Base-by-base conservation (phyloP, 345 rosid genomes). In the Linum tenue region DNA sequence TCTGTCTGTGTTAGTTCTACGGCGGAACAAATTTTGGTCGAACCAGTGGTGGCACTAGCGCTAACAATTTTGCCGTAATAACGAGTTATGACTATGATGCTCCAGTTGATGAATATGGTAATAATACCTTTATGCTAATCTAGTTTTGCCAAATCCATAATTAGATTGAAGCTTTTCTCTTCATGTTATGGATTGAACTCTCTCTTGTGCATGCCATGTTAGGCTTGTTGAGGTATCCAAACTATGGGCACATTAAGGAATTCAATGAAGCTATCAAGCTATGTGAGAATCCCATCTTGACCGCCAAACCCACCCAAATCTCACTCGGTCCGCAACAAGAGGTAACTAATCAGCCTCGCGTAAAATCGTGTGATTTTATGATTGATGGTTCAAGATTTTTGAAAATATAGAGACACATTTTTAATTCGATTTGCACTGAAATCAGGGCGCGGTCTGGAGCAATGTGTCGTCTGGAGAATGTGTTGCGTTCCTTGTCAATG, bases 91-190 rank as follows among this genome's bases (percentile, higher is more conserved):
- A 94, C 75, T 90, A 94, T 55, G 98, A 92, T 71, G 99, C 99
- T 67, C 99, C 99, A 0, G 85, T 94, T 55, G 99, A 94, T 82
- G 99, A 94, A 74, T 94, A 94, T 68, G 99, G 99, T 48, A 48
- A 1, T 48, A 2, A 12, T 48, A 3, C 53, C 14, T 6, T 48
- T 15, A 9, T 48, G 2, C 15, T 48, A 3, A 9, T 9, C 10
- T 43, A 43, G 50, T 43, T 5, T 43, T 43, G 50, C 9, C 6
- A 7, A 43, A 43, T 5, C 50, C 50, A 22, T 43, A 43, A 43
- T 43, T 3, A 15, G 9, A 48, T 15, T 1, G 9, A 48, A 5
- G 3, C 14, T 48, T 15, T 48, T 5, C 9, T 9, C 2, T 15
- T 9, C 9, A 15, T 3, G 14, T 43, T 11, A 43, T 43, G 50